Conservation (phyloP, 2,329 filamentous ascomycete genomes). For the Graphiopsis chlorocephala region DNA sequence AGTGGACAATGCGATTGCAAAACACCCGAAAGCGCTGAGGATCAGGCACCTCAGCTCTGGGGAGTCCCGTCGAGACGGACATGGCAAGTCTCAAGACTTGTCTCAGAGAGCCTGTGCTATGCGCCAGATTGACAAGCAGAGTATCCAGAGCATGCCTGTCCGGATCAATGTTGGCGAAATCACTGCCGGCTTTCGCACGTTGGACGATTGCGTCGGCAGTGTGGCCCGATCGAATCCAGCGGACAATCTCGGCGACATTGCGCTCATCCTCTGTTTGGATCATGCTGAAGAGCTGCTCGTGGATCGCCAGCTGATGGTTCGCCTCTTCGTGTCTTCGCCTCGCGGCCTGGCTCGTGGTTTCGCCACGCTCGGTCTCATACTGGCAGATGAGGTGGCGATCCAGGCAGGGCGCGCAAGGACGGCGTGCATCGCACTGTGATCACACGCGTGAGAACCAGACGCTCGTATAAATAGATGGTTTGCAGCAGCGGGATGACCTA, state of each 20-base stretch:
- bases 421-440: conserved; percentile 2
- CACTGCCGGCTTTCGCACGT: not conserved
- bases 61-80: not conserved
- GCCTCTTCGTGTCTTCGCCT: conserved; percentile 17
- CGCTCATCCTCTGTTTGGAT: not conserved
- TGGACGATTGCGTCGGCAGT: not conserved
- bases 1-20: conserved; percentile 1
- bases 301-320: not conserved
- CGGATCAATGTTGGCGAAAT: not conserved
- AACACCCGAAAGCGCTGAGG: not conserved
- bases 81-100: conserved; percentile 15
- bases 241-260: not conserved
- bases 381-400: not conserved
- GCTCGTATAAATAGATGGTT: not conserved
- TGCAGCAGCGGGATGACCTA: not conserved
- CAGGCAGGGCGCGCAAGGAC: not conserved
- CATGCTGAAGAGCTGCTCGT: not conserved
- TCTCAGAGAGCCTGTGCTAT: conserved; percentile 17
- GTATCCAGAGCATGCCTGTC: not conserved
- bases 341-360: conserved; percentile 13
- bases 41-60: not conserved
- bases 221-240: not conserved
- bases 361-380: conserved; percentile 14
- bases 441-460: not conserved
- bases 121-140: conserved; percentile 14